phyloP scores from a whole-genome alignment of 306 rosid species.

The Pterocarpus santalinus region DNA sequence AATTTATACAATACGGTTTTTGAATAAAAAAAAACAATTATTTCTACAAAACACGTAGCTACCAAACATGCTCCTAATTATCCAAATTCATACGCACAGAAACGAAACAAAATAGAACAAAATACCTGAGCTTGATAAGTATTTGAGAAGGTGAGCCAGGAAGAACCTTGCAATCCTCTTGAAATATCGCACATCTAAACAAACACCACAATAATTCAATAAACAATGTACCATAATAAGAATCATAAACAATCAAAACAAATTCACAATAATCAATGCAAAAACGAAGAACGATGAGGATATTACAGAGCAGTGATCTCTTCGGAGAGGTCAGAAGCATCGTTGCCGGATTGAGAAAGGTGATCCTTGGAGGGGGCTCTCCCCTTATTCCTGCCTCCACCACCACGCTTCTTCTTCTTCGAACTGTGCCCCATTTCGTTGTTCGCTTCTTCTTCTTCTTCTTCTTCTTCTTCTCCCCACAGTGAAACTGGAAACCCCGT shows the following conservation, averaged over 20 bases:
- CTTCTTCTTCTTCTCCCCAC: no score
- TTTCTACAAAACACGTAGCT: no score
- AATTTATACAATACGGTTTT: no score
- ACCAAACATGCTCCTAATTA: neutral
- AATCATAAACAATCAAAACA: neutral
- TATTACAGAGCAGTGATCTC: slow-evolving; percentile 90
- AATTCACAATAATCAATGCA: neutral
- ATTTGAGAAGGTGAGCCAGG: slow-evolving; percentile 73
- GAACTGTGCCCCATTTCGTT: slow-evolving; percentile 77
- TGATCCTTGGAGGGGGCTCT: slow-evolving; percentile 75
- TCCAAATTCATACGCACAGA: neutral
- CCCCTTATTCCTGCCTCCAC: slow-evolving; percentile 63
- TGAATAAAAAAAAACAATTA: neutral
- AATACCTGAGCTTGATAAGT: slow-evolving; percentile 71
- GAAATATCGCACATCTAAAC: slow-evolving; percentile 78
- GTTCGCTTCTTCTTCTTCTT: no score
- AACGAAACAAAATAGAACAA: neutral
- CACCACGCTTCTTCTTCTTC: slow-evolving; percentile 74
- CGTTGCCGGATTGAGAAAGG: slow-evolving; percentile 47
- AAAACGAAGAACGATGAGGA: neutral
- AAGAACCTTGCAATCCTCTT: slow-evolving; percentile 78
- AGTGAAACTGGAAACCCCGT: no score
- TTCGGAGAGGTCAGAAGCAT: slow-evolving; percentile 78
- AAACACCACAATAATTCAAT: neutral
- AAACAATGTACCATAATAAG: neutral